A percentile compares a stretch with the other conserved stretches of the same genome.
phyloP scores from a whole-genome alignment of 2,329 filamentous ascomycete genomes.

The Ceratocystis lukuohia region DNA sequence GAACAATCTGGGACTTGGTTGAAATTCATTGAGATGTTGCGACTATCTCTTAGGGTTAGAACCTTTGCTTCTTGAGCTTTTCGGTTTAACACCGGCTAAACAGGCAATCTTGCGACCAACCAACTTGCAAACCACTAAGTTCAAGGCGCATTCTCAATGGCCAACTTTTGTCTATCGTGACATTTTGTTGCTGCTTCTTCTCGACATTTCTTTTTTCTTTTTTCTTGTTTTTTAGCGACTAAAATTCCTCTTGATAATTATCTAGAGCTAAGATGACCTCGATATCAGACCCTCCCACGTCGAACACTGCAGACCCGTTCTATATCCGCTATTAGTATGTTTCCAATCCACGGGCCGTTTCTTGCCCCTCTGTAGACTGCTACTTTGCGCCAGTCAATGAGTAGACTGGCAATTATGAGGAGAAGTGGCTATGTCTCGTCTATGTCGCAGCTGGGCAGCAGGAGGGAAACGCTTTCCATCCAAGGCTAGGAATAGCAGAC shows the following conservation, averaged over 20 bases:
- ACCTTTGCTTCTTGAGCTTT: too few species aligned
- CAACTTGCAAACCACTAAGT: neutral
- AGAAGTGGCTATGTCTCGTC: neutral
- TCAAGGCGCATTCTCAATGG: neutral
- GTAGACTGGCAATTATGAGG: constrained; percentile 16
- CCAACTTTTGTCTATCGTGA: neutral
- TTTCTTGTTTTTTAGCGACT: neutral
- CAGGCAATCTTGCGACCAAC: neutral
- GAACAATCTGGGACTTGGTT: too few species aligned
- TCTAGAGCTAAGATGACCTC: neutral
- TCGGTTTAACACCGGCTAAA: neutral
- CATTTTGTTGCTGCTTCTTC: neutral
- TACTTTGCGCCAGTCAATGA: neutral
- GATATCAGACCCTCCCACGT: neutral
- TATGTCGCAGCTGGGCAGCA: neutral
- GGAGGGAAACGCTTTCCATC: too few species aligned
- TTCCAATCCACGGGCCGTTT: neutral
- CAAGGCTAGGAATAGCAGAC: too few species aligned
- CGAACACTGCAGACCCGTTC: constrained; percentile 51
- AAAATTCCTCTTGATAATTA: neutral
- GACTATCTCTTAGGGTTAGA: neutral
- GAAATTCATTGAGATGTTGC: too few species aligned
- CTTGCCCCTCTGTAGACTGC: neutral
- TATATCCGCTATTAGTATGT: constrained; percentile 95
- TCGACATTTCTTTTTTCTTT: neutral